Conservation (phyloP, 495 filamentous ascomycete genomes). For the Penicillium paradoxum region DNA sequence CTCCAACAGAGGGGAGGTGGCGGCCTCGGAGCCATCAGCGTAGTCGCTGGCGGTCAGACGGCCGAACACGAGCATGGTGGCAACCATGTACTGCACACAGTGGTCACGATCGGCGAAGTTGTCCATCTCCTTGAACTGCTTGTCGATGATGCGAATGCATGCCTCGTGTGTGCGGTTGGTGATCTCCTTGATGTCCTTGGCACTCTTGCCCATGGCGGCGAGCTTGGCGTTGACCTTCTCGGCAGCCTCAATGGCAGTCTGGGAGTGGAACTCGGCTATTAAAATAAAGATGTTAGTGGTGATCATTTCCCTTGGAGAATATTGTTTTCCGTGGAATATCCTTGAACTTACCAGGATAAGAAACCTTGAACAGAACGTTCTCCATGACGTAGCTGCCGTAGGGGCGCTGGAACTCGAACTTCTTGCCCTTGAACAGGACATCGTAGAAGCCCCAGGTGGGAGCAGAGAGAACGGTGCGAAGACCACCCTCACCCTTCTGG, state of each 20-base stretch:
- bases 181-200: constrained; percentile 88
- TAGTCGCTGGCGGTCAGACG: constrained; percentile 90
- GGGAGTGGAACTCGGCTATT: constrained; percentile 94
- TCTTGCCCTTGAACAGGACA: constrained; percentile 90
- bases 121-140: constrained; percentile 99
- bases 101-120: constrained; percentile 99
- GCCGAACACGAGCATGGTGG: constrained; percentile 90
- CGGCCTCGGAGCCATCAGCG: constrained; percentile 83
- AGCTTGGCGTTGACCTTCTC: constrained; percentile 81
- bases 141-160: constrained; percentile 98
- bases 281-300: not conserved
- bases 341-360: constrained; percentile 70
- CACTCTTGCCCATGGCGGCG: constrained; percentile 78
- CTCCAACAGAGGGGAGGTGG: constrained; percentile 84
- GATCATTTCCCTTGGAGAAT: not conserved
- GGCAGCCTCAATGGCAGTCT: constrained; percentile 94
- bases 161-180: constrained; percentile 96
- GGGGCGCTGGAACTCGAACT: constrained; percentile 90
- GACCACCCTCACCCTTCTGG: constrained; percentile 80
- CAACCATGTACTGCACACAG: constrained; percentile 98
- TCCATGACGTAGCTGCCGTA: constrained; percentile 99
- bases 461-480: constrained; percentile 88
- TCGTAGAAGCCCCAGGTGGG: constrained; percentile 99
- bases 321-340: not conserved
- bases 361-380: constrained; percentile 99